phyloP scores from a whole-genome alignment of 352 stramenopile genomes.

The Phytophthora chlamydospora region DNA sequence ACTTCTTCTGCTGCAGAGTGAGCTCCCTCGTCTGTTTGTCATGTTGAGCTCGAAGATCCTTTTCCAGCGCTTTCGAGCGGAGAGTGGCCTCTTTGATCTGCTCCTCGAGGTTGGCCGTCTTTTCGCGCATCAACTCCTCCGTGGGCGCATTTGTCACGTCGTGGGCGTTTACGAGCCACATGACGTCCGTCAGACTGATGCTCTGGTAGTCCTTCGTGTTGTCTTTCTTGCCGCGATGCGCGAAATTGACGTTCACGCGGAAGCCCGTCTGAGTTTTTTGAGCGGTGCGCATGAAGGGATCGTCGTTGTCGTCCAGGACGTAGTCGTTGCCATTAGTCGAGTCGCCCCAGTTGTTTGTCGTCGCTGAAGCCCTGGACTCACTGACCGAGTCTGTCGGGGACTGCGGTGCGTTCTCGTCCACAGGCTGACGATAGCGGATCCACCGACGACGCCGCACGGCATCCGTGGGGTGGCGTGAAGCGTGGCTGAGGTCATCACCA shows the following conservation, averaged over 20 bases:
- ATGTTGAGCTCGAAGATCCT: conserved; percentile 72
- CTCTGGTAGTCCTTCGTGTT: conserved; percentile 91
- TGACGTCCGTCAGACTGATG: conserved; percentile 79
- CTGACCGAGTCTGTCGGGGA: conserved; percentile 59
- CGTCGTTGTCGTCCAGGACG: conserved; percentile 70
- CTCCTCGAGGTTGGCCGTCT: conserved; percentile 89
- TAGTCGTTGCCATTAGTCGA: conserved; percentile 41
- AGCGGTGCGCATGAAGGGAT: conserved; percentile 86
- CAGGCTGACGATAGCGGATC: conserved; percentile 74
- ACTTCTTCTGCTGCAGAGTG: conserved; percentile 76
- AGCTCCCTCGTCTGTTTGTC: conserved; percentile 82
- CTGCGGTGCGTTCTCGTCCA: conserved; percentile 47
- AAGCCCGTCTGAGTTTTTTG: conserved; percentile 89
- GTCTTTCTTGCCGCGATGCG: conserved; percentile 81
- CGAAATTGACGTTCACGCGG: conserved; percentile 86
- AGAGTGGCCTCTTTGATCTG: conserved; percentile 85
- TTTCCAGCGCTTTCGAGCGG: conserved; percentile 72
- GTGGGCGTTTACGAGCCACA: conserved; percentile 86
- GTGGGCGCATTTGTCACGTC: conserved; percentile 75
- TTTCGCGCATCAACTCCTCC: conserved; percentile 87
- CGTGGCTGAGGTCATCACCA: conserved; percentile 83
- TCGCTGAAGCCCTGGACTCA: conserved; percentile 41
- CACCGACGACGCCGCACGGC: conserved; percentile 77
- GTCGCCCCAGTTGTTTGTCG: conserved; percentile 62
- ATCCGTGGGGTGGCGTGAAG: conserved; percentile 81